A percentile compares a stretch with the other conserved stretches of the same genome.
These are phyloP conservation scores for Holtermanniella nyarrowii DNA, from an alignment of 768 basidiomycete species.

Conservation along the genomic window DNA sequence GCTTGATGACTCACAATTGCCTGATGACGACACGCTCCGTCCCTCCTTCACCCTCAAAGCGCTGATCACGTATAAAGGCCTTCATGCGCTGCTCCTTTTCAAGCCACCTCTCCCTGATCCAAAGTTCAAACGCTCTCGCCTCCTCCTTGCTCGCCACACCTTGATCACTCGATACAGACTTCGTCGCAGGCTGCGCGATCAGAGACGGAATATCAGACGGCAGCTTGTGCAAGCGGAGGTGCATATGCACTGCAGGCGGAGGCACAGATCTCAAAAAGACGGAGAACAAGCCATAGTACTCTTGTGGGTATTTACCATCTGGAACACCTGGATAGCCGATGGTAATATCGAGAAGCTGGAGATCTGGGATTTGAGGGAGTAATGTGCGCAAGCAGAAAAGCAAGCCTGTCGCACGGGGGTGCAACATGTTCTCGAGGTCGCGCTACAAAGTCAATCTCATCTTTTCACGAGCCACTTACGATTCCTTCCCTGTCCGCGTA, in stretches of 20 bases:
- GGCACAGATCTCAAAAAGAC: constrained; percentile 71
- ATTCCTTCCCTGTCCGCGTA: constrained; percentile 82
- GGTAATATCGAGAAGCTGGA: constrained; percentile 83
- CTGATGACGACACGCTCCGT: constrained; percentile 17
- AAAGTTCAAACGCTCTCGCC: constrained; percentile 61
- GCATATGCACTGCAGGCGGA: constrained; percentile 78
- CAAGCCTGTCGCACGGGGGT: constrained; percentile 87
- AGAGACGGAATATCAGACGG: constrained; percentile 43
- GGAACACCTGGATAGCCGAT: constrained; percentile 86
- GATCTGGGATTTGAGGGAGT: constrained; percentile 59
- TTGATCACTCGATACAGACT: constrained; percentile 20
- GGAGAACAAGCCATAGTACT: constrained; percentile 74
- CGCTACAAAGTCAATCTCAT: constrained; percentile 54
- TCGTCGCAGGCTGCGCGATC: constrained; percentile 39
- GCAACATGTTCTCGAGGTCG: constrained; percentile 68
- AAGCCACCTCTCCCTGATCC: constrained; percentile 71
- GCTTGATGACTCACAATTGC: constrained; percentile 20
- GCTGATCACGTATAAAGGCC: constrained; percentile 51
- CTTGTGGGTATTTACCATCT: constrained; percentile 68
- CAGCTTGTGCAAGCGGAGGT: constrained; percentile 69
- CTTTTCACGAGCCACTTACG: constrained; percentile 56
- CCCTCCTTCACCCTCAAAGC: constrained; percentile 41
- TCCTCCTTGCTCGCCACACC: constrained; percentile 49
- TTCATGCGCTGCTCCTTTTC: constrained; percentile 74
- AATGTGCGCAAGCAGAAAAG: constrained; percentile 74